phyloP scores from a whole-genome alignment of 371 early-diverging fungal species.

The Lichtheimia ramosa region DNA sequence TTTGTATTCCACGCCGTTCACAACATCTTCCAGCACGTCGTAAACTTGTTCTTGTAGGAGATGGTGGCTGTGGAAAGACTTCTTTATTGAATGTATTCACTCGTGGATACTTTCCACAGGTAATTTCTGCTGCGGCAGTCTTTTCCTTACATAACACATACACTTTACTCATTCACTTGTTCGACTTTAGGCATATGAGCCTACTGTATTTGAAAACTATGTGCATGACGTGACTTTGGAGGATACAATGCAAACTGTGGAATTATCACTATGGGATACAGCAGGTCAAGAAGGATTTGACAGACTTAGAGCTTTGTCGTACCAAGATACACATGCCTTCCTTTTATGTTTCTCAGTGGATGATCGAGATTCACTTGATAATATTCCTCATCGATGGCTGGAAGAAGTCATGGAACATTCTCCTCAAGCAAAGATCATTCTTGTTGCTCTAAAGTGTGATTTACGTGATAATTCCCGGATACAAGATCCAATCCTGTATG shows the following conservation, averaged over 20 bases:
- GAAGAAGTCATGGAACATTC: conserved; percentile 48
- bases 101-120: conserved; percentile 42
- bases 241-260: conserved; percentile 64
- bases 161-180: conserved; percentile 3
- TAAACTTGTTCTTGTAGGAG: conserved; percentile 78
- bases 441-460: conserved; percentile 62
- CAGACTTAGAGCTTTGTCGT: conserved; percentile 50
- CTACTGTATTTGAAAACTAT: conserved; percentile 89
- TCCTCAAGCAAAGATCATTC: conserved; percentile 44
- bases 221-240: conserved; percentile 79
- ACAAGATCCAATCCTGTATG: conserved; percentile 36
- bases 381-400: conserved; percentile 56
- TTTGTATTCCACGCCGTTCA: conserved; percentile 5
- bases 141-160: neutral
- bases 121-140: conserved; percentile 2
- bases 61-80: conserved; percentile 73
- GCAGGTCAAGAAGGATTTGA: conserved; percentile 77
- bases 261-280: conserved; percentile 91
- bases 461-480: conserved; percentile 41
- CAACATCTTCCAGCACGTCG: conserved; percentile 9
- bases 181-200: conserved; percentile 48
- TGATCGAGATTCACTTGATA: conserved; percentile 54
- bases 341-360: conserved; percentile 64
- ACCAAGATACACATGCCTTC: conserved; percentile 54
- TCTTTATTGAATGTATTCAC: conserved; percentile 44